Evolutionary conservation across 768 basidiomycete species (phyloP).

Genomic region (Russula emetica): DNA sequence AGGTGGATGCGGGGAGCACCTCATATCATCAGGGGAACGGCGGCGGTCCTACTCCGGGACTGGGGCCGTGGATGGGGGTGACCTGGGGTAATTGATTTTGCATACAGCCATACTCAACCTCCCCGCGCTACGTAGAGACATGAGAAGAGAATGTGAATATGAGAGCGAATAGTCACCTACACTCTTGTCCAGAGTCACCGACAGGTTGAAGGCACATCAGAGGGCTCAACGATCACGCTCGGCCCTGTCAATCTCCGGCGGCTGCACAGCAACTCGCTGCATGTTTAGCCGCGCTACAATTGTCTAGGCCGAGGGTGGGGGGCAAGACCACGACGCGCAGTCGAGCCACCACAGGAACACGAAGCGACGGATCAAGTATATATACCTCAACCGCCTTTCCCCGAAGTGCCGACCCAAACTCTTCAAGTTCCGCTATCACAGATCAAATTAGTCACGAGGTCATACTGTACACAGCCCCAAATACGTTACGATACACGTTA

Average conservation of each 20-base stretch:
- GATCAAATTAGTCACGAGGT: background rate
- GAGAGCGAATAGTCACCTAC: slow-evolving; percentile 2
- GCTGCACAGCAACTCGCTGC: no score
- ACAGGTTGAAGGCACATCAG: slow-evolving; percentile 19
- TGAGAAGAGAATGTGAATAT: background rate
- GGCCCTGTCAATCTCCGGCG: no score
- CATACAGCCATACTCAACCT: slow-evolving; percentile 18
- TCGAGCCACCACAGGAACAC: slow-evolving; percentile 4
- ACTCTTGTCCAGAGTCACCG: slow-evolving; percentile 13
- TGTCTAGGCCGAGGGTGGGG: slow-evolving; percentile 19
- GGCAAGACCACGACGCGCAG: background rate
- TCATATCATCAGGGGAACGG: background rate
- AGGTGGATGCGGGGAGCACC: background rate
- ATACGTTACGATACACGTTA: no score
- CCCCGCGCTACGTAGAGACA: slow-evolving; percentile 1
- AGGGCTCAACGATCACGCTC: no score
- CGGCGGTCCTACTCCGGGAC: background rate
- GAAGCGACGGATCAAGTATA: background rate
- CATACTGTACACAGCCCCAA: background rate
- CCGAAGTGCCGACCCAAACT: slow-evolving; percentile 15
- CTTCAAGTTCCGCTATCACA: slow-evolving; percentile 6
- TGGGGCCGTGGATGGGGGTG: slow-evolving; percentile 4
- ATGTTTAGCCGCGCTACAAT: no score
- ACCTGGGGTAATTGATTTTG: slow-evolving; percentile 24
- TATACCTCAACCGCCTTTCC: background rate